phyloP scores from a whole-genome alignment of 73 alveolate genomes.

The Paraurostyla sp. region DNA sequence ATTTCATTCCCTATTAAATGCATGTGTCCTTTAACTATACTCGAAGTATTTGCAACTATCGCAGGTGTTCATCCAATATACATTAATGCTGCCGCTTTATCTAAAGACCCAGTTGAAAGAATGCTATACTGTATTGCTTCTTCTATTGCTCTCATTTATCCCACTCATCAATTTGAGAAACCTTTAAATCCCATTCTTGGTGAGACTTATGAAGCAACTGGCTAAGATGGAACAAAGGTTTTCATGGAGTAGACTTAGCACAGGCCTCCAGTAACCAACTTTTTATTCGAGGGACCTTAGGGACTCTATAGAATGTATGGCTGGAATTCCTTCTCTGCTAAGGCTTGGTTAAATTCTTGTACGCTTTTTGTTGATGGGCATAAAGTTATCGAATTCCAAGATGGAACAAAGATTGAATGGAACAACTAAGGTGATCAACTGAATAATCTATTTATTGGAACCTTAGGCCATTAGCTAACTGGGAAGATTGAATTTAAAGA shows the following conservation, averaged over 20 bases:
- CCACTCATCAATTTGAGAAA: conserved; percentile 84
- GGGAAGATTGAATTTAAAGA: conserved; percentile 83
- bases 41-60: conserved; percentile 74
- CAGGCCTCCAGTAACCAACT: conserved; percentile 90
- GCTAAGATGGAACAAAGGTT: conserved; percentile 96
- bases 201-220: conserved; percentile 94
- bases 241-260: conserved; percentile 97
- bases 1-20: conserved; percentile 90
- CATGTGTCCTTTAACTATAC: conserved; percentile 84
- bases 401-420: conserved; percentile 80
- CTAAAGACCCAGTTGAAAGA: conserved; percentile 88
- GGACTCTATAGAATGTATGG: conserved; percentile 75
- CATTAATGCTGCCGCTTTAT: conserved; percentile 83
- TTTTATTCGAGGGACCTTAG: conserved; percentile 82
- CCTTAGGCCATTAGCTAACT: conserved; percentile 81
- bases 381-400: conserved; percentile 82
- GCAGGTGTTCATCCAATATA: conserved; percentile 75
- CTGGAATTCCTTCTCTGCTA: conserved; percentile 82
- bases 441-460: conserved; percentile 87
- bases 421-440: conserved; percentile 80
- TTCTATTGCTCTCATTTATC: conserved; percentile 74
- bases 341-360: conserved; percentile 90
- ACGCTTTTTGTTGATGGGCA: conserved; percentile 79
- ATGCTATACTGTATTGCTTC: conserved; percentile 77
- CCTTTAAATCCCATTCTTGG: conserved; percentile 98